Evolutionary conservation across 768 basidiomycete genomes (phyloP), one percentile per base, ranked within the genome.

Genomic region (Leccinum boreale): DNA sequence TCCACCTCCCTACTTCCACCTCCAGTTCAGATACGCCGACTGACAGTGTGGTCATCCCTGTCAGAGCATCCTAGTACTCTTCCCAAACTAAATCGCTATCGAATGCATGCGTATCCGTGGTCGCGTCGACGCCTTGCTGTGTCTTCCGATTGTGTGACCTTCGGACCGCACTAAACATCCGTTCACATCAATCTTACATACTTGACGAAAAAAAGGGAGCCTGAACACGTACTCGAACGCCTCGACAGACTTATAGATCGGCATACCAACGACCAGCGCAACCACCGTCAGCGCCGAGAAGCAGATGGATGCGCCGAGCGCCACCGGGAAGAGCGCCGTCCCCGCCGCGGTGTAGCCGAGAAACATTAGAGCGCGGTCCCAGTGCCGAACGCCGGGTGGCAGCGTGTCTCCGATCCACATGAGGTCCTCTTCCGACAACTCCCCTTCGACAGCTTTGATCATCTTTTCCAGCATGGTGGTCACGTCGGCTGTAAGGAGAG

Each of bases 381-480:
- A 67, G 21, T 67, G 66, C 17, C 21, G 44, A 45, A 67, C 52
- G 17, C 63, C 62, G 10, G 66, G 66, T 4, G 68, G 36, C 3
- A 61, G 55, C 1, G 51, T 12, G 19, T 68, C 64, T 7, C 62
- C 62, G 5, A 59, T 45, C 12, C 60, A 59, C 55, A 61, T 57
- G 19, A 69, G 52, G 19, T 62, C 58, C n/a, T 66, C 58, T 31
- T 68, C 62, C 3, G 45, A 58, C 4, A 66, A 24, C 14, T 67
- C 62, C 21, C 42, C 56, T 39, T 68, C 63, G 7, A 67, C 49
- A 0, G 56, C 53, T 15, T 45, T 57, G 56, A 67, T 58, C 64
- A 68, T 56, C 42, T 68, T 67, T 12, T 65, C 61, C 1, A 67
- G 53, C 58, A 58, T 58, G 17, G 42, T n/a, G 19, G 49, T 46